Evolutionary conservation across 2,329 filamentous ascomycete species (phyloP), one percentile per base, ranked within the genome.

Genomic region (Colletotrichum sp.): DNA sequence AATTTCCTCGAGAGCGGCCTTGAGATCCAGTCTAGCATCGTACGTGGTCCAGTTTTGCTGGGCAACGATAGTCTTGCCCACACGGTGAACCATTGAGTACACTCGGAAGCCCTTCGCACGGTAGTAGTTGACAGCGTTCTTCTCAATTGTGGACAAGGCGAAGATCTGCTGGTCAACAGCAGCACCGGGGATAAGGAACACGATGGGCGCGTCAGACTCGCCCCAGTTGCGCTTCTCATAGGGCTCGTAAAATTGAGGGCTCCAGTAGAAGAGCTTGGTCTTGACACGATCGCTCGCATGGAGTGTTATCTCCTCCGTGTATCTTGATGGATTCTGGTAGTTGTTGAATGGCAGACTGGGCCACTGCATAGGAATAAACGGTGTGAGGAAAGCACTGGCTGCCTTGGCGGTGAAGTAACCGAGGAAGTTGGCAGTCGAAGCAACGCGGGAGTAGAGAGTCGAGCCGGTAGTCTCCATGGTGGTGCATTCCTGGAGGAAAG

Each of bases 141-240:
- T 88, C 18, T 87, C 86, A 64, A 93, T 92, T 4, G 91, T 93
- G 1, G 91, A 91, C 36, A 92, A 84, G 0, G 91, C 88, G 76
- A 87, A 93, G 66, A 93, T 92, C 77, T 91, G 88, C 78, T 93
- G 90, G 80, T 93, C 90, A 1, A 93, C 91, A 1, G 89, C 86
- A 0, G 91, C 91, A 16, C 92, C 92, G 1, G 91, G 91, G 56
- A 93, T 86, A 85, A 93, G 88, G 75, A 93, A 87, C 6, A 93
- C 82, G 75, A 90, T 89, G 78, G 86, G 86, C 8, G 85, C 82
- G 13, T 83, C 58, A 18, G 80, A 77, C 6, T 72, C 76, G 62
- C 13, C 43, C 66, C 58, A 61, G 24, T 55, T 7, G 4, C 48
- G 48, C 28, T 58, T 36, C 12, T 61, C 65, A 6, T 86, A 86